These are phyloP conservation scores for Trichocladium uniseriatum DNA, from an alignment of 495 filamentous ascomycete genomes.

Conservation along the genomic window DNA sequence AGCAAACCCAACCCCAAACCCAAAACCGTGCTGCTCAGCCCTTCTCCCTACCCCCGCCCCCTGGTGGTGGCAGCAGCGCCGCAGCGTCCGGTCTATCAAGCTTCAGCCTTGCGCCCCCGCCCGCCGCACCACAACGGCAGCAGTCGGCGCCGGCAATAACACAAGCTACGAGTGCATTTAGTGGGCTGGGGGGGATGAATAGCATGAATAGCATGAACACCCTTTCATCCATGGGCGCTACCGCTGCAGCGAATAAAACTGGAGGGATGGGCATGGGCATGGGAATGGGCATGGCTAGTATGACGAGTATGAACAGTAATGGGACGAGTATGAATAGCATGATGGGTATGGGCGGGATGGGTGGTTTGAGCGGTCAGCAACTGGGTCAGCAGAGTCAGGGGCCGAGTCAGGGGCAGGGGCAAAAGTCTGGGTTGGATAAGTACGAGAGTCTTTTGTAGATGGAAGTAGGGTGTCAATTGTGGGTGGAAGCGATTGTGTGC, in stretches of 20 bases:
- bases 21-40: conserved; percentile 9
- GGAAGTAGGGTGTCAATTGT: not conserved
- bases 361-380: conserved; percentile 13
- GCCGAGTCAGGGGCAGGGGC: conserved; percentile 33
- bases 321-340: conserved; percentile 16
- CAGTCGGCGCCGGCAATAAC: not conserved
- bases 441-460: conserved; percentile 69
- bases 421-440: conserved; percentile 60
- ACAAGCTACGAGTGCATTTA: too few species aligned
- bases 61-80: conserved; percentile 5
- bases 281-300: conserved; percentile 21
- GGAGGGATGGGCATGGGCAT: conserved; percentile 16
- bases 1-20: conserved; percentile 2
- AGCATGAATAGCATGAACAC: conserved; percentile 17
- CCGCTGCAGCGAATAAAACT: too few species aligned
- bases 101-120: conserved; percentile 37
- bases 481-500: too few species aligned
- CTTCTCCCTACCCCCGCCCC: conserved; percentile 43
- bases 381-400: conserved; percentile 23
- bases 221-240: conserved; percentile 8
- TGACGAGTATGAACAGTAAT: conserved; percentile 15
- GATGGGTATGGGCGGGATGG: conserved; percentile 5
- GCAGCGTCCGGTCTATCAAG: conserved; percentile 14
- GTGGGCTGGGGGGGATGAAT: conserved; percentile 8
- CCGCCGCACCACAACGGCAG: conserved; percentile 8